Evolutionary conservation across 768 basidiomycete genomes (phyloP).

Genomic region (Collybia mongolica): DNA sequence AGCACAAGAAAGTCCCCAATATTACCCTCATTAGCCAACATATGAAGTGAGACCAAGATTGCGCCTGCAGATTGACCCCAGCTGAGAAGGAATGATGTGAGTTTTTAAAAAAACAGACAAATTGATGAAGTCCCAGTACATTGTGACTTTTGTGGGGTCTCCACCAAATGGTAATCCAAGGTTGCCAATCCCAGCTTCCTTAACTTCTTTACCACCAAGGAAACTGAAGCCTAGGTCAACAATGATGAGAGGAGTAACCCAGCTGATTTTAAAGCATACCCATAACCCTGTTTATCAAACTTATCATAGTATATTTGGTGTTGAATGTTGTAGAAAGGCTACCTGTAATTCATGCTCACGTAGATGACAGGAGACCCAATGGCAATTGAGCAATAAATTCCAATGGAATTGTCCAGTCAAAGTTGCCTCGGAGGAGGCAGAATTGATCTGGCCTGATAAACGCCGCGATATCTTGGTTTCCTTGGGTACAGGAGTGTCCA

Average conservation of each 20-base stretch:
- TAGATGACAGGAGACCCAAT: slow-evolving; percentile 45
- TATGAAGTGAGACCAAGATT: slow-evolving; percentile 49
- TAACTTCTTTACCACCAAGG: slow-evolving; percentile 49
- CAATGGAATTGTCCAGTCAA: no score
- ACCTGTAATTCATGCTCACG: slow-evolving; percentile 55
- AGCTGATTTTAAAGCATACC: no score
- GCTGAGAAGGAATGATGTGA: slow-evolving; percentile 12
- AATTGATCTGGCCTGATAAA: no score
- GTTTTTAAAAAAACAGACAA: not conserved
- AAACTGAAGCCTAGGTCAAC: slow-evolving; percentile 43
- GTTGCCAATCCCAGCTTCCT: slow-evolving; percentile 53
- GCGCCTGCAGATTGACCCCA: slow-evolving; percentile 51
- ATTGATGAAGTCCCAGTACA: slow-evolving; percentile 31
- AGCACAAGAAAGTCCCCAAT: slow-evolving; percentile 44
- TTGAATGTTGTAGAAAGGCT: not conserved
- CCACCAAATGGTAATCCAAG: slow-evolving; percentile 72
- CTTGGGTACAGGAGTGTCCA: no score
- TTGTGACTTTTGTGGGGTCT: slow-evolving; percentile 58
- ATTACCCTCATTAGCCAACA: slow-evolving; percentile 45
- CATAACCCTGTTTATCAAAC: no score
- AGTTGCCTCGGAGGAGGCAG: no score
- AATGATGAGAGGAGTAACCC: not conserved
- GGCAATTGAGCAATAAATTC: no score
- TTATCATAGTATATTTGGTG: no score
- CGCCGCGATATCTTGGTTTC: no score